These are phyloP conservation scores for Tilletia indica DNA, from an alignment of 1,284 basidiomycete species.

Conservation along the genomic window DNA sequence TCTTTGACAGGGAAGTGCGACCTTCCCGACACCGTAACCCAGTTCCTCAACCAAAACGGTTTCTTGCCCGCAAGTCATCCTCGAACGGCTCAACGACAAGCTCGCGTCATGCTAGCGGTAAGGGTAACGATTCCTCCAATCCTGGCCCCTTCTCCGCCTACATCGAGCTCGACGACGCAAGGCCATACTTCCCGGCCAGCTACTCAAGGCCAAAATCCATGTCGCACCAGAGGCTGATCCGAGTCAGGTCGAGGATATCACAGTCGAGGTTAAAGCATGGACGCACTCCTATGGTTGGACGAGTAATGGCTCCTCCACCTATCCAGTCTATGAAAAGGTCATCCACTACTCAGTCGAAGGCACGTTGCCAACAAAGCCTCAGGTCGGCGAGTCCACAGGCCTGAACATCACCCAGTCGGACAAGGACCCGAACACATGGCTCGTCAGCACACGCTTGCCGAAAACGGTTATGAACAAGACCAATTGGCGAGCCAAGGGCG, in stretches of 20 bases:
- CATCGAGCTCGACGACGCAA: conserved; percentile 8
- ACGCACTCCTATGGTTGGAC: background rate
- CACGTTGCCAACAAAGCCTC: background rate
- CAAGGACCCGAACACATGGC: background rate
- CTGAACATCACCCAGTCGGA: conserved; percentile 2
- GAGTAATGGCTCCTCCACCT: background rate
- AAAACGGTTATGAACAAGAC: background rate
- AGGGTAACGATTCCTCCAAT: too few species aligned
- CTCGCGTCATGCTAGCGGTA: too few species aligned
- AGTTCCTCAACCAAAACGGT: conserved; percentile 13
- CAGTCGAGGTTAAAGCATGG: conserved; percentile 8
- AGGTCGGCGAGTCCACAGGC: background rate
- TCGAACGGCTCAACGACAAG: background rate
- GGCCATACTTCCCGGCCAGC: conserved; percentile 7
- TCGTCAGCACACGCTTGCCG: background rate
- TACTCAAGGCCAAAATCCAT: background rate
- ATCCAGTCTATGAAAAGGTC: background rate
- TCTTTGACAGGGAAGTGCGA: background rate
- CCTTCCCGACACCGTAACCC: conserved; percentile 5
- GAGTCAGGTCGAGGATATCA: background rate
- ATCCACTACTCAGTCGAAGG: background rate
- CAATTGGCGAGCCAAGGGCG: background rate
- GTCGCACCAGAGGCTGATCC: background rate
- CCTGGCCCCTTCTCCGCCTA: background rate
- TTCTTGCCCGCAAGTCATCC: conserved; percentile 13